Evolutionary conservation across 129 eudicot genomes (phyloP).

Genomic region (Mikania micrantha): DNA sequence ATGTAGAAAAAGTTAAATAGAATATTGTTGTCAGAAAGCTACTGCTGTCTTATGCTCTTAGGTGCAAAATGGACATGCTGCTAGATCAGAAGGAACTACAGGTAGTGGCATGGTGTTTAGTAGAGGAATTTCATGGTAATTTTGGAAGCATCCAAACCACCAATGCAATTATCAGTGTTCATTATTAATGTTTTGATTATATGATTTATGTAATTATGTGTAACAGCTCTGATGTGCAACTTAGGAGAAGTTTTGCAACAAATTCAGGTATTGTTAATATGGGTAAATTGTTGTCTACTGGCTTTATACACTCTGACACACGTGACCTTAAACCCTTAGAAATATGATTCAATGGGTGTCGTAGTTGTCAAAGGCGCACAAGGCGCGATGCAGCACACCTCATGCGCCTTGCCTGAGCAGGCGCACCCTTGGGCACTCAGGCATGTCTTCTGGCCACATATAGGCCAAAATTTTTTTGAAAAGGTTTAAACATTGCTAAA

Average conservation of each 20-base stretch:
- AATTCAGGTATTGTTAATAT: conserved; percentile 52
- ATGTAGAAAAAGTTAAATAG: background rate
- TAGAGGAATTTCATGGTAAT: conserved; percentile 46
- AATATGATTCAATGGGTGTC: background rate
- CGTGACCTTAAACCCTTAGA: background rate
- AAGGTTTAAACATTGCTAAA: too few species aligned
- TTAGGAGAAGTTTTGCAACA: conserved; percentile 50
- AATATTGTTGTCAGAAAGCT: background rate
- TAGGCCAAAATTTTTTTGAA: too few species aligned
- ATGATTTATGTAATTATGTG: conserved; percentile 2
- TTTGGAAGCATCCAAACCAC: background rate
- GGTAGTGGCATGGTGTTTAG: conserved; percentile 31
- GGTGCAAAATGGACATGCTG: conserved; percentile 27
- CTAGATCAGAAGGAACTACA: conserved; percentile 30
- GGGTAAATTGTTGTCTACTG: background rate
- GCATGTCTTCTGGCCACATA: too few species aligned
- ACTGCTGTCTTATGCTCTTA: background rate
- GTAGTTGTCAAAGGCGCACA: too few species aligned
- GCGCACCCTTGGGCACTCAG: too few species aligned
- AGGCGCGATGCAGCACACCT: too few species aligned
- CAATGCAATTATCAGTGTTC: background rate
- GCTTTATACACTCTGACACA: background rate
- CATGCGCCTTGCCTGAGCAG: too few species aligned
- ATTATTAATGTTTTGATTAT: conserved; percentile 13
- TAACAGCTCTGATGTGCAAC: conserved; percentile 45